Conservation (phyloP, 1,284 basidiomycete species). For the Ceratobasidium sp. region DNA sequence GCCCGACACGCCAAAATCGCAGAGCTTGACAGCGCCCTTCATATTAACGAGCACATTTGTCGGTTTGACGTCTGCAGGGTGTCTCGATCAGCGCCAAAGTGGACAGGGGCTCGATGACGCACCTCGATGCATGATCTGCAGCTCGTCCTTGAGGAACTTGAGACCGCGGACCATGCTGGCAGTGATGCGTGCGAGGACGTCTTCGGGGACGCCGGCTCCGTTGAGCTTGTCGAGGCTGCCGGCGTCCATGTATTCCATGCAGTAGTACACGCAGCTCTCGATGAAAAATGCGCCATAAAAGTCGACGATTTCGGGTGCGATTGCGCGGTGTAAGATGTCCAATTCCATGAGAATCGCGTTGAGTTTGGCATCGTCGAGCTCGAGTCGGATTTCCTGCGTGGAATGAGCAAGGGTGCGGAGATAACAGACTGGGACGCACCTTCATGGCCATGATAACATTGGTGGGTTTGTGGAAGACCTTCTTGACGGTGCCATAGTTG, state of each 20-base stretch:
- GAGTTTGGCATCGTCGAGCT: constrained; percentile 93
- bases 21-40: constrained; percentile 92
- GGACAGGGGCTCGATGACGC: constrained; percentile 51
- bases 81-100: constrained; percentile 9
- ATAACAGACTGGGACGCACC: constrained; percentile 59
- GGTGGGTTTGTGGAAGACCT: constrained; percentile 92
- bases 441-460: constrained; percentile 99
- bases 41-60: constrained; percentile 95
- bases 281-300: constrained; percentile 99
- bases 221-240: constrained; percentile 91
- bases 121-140: constrained; percentile 98
- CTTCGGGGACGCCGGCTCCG: constrained; percentile 78
- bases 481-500: constrained; percentile 97
- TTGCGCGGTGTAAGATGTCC: constrained; percentile 94
- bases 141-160: constrained; percentile 93
- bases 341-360: constrained; percentile 99
- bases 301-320: constrained; percentile 92
- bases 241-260: constrained; percentile 99
- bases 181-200: constrained; percentile 87
- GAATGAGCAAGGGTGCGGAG: constrained; percentile 4
- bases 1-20: constrained; percentile 98
- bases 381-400: constrained; percentile 93
- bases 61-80: constrained; percentile 85
- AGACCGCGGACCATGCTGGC: constrained; percentile 88
- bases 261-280: constrained; percentile 98